A percentile compares a stretch with the other conserved stretches of the same genome.
Evolutionary conservation across 2,329 filamentous ascomycete genomes (phyloP).

Genomic region (Decorospora gaudefroyi): DNA sequence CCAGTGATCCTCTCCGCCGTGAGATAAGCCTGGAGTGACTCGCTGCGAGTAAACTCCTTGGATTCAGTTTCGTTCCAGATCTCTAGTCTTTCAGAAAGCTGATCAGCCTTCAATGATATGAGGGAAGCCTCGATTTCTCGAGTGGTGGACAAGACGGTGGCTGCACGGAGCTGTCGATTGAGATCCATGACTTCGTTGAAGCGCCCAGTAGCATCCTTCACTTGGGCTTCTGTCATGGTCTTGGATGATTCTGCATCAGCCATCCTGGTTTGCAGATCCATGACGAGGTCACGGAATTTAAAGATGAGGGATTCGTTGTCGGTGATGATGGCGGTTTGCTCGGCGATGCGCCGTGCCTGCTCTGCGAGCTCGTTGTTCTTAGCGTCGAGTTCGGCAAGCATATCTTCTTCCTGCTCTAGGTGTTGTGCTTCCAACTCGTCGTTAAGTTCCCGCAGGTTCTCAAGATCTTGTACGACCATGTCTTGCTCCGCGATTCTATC

Average conservation of each 20-base stretch:
- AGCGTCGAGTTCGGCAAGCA: slow-evolving; percentile 91
- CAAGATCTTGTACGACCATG: slow-evolving; percentile 81
- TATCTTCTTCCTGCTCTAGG: slow-evolving; percentile 87
- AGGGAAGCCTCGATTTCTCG: slow-evolving; percentile 94
- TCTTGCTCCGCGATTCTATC: slow-evolving; percentile 84
- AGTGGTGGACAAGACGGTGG: slow-evolving; percentile 86
- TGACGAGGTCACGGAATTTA: slow-evolving; percentile 86
- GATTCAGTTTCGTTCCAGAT: slow-evolving; percentile 61
- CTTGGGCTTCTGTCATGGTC: slow-evolving; percentile 89
- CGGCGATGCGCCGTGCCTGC: slow-evolving; percentile 69
- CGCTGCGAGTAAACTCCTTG: slow-evolving; percentile 69
- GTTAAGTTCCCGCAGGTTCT: slow-evolving; percentile 87
- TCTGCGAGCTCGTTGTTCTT: slow-evolving; percentile 85
- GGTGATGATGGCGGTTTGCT: slow-evolving; percentile 79
- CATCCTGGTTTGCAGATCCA: slow-evolving; percentile 80
- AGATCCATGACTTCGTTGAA: slow-evolving; percentile 96
- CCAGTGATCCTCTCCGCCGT: slow-evolving; percentile 86
- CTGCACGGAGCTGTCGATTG: slow-evolving; percentile 90
- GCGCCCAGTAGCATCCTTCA: slow-evolving; percentile 83
- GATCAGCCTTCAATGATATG: slow-evolving; percentile 81
- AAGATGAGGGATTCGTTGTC: slow-evolving; percentile 90
- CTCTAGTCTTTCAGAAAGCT: slow-evolving; percentile 82
- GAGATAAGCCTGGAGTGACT: slow-evolving; percentile 85
- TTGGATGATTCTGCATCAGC: slow-evolving; percentile 92
- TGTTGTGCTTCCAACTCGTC: slow-evolving; percentile 95